Base-by-base conservation (phyloP, 2,329 filamentous ascomycete genomes). In the Neurospora crassa region DNA sequence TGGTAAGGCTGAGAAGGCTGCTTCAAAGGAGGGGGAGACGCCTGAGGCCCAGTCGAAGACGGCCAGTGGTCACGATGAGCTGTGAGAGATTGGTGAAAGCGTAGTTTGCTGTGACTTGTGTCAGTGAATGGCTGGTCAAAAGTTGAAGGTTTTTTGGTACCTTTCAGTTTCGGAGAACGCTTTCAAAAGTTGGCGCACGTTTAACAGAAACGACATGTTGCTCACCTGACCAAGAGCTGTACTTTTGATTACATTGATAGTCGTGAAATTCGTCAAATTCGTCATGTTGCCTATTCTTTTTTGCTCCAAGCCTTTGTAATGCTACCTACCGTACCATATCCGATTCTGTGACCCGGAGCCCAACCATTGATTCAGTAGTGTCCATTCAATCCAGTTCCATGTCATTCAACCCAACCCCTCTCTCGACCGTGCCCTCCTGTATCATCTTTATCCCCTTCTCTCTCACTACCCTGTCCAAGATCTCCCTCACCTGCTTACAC, bases 401-500 rank as follows among this genome's bases (percentile, higher is more conserved):
- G 11, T 81, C 83, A 24, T 76, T 71, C 78, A 86, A 80, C 12
- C 81, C 80, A 70, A 82, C 82, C 11, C 85, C 84, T 76, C 79
- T 83, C 75, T 84, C 84, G 34, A 86, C 82, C 5, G 82, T 82
- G 0, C 85, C 86, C 74, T 88, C 87, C 63, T 83, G 82, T 16
- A 93, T 80, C 83, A 93, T 88, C 78, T 85, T 86, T 72, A 82
- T 84, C 3, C 92, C 92, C 80, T 90, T 90, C 67, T 88, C 88
- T 78, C 90, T 89, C 67, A 98, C 90, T 16, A 96, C 90, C 7
- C 86, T 85, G 80, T 98, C 94, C 77, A 99, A 79, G 68, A 97
- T 91, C 75, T 89, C 87, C 74, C 92, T 87, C 47, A 98, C 90
- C 79, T 94, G 91, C 81, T 91, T 93, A 81, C 95, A 98, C 5